Evolutionary conservation across 495 filamentous ascomycete genomes (phyloP).

Genomic region (Articulospora tetracladia): DNA sequence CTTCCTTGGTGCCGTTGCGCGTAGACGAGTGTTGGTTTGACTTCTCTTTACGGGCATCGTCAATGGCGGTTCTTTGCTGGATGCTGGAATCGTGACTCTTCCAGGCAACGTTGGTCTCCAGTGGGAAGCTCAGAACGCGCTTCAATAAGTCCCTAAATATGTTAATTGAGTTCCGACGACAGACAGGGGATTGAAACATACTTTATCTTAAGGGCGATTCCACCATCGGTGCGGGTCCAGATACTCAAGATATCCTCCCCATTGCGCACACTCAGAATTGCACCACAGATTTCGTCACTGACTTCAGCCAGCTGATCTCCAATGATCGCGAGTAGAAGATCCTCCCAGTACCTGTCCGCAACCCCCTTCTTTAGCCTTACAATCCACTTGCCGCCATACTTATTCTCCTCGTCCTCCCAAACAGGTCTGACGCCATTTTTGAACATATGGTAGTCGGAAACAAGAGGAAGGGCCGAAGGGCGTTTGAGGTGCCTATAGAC

Average conservation of each 20-base stretch:
- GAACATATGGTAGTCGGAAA: constrained; percentile 98
- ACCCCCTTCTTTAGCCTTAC: constrained; percentile 95
- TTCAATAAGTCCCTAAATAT: constrained; percentile 81
- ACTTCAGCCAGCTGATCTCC: constrained; percentile 96
- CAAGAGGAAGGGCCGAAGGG: constrained; percentile 80
- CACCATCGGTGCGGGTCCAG: constrained; percentile 90
- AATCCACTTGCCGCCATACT: constrained; percentile 94
- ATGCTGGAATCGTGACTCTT: constrained; percentile 86
- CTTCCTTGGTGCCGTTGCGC: constrained; percentile 34
- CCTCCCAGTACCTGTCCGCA: constrained; percentile 96
- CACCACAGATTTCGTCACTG: constrained; percentile 90
- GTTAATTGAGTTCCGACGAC: constrained; percentile 4
- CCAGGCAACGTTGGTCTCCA: constrained; percentile 88
- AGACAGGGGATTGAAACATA: constrained; percentile 36
- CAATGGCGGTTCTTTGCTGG: constrained; percentile 74
- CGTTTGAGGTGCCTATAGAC: constrained; percentile 88
- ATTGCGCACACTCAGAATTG: constrained; percentile 87
- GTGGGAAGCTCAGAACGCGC: constrained; percentile 76
- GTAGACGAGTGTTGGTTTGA: constrained; percentile 35
- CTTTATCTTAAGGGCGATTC: constrained; percentile 95
- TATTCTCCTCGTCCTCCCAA: constrained; percentile 98
- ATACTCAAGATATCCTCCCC: constrained; percentile 97
- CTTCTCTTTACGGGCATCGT: constrained; percentile 80
- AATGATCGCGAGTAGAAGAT: constrained; percentile 83
- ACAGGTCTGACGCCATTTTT: constrained; percentile 95